A percentile compares a stretch with the other conserved stretches of the same genome.
phyloP scores from a whole-genome alignment of 2,329 filamentous ascomycete species.

The Westerdykella sp. region DNA sequence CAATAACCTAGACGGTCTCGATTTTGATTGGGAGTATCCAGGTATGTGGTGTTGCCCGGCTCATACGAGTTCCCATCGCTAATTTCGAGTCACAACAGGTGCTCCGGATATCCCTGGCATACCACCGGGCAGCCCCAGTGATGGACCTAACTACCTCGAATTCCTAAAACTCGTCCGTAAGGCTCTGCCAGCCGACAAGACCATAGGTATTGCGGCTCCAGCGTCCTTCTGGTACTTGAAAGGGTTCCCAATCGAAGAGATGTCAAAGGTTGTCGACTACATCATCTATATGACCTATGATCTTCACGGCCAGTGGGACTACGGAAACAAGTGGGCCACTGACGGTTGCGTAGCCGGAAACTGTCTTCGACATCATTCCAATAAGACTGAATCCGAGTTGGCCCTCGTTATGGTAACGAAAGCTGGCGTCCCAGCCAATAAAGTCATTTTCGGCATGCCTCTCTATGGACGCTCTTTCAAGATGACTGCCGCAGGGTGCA shows the following conservation, averaged over 20 bases:
- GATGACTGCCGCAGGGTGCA: slow-evolving; percentile 29
- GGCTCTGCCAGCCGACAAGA: slow-evolving; percentile 1
- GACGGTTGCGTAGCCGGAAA: slow-evolving; percentile 26
- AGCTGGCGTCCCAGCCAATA: slow-evolving; percentile 19
- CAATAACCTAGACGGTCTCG: slow-evolving; percentile 28
- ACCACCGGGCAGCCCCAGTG: slow-evolving; percentile 14
- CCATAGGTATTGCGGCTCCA: slow-evolving; percentile 17
- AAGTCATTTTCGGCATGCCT: slow-evolving; percentile 29
- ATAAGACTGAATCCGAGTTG: slow-evolving; percentile 32
- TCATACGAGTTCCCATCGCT: background rate
- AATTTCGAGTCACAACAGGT: no score
- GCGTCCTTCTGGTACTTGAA: slow-evolving; percentile 25
- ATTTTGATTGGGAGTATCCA: slow-evolving; percentile 44
- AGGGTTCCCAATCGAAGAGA: slow-evolving; percentile 16
- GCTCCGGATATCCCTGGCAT: slow-evolving; percentile 34
- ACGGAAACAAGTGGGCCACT: slow-evolving; percentile 24
- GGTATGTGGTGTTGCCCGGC: background rate
- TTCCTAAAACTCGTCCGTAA: slow-evolving; percentile 24
- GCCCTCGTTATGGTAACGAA: slow-evolving; percentile 38
- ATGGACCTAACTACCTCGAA: slow-evolving; percentile 33
- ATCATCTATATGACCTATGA: slow-evolving; percentile 33
- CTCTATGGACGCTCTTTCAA: slow-evolving; percentile 34
- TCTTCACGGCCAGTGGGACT: slow-evolving; percentile 41
- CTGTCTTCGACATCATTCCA: slow-evolving; percentile 33
- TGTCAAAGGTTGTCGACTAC: slow-evolving; percentile 18